Base-by-base conservation (phyloP, 1,284 basidiomycete species). In the Somion occarium region DNA sequence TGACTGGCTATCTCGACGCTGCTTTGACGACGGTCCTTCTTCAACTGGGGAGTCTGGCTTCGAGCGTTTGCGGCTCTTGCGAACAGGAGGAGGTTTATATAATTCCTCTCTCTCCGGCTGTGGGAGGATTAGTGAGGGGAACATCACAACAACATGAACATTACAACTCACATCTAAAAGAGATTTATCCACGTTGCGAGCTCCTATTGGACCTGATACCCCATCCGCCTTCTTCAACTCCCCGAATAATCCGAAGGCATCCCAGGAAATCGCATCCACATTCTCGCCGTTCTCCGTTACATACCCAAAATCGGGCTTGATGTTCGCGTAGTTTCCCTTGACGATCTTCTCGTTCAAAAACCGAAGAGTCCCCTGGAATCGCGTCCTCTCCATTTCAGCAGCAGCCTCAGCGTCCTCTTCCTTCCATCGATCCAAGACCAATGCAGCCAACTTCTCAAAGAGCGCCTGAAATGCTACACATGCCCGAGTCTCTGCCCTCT, bases 261-360 rank as follows among this genome's bases (percentile, higher is more conserved):
- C n/a, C n/a, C 34, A 11, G 34, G 11, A 9, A 37, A 37, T 37
- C 11, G 34, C 9, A n/a, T 37, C n/a, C 11, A 11, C 34, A 11
- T 9, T 37, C 34, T 37, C n/a, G 9, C 11, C 9, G 34, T 37
- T n/a, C 19, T 15, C n/a, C 19, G 30, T 41, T 3, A 13, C n/a
- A 15, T 12, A 41, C 1, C 9, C 30, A 25, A 42, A 42, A 26
- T 50, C 49, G 3, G 49, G 49, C n/a, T 46, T 50, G 26, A 25
- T 30, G 3, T 37, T 46, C 22, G 49, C 41, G 27, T 26, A 50
- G 7, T 34, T 18, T 7, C 49, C 41, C 2, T 30, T 2, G 27
- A 46, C 25, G 11, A 22, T 18, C 7, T n/a, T 12, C 9, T 50
- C 49, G 13, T 38, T 9, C 11, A 42, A 11, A 42, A 15, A 15